These are phyloP conservation scores for Lobosporangium transversale DNA, from an alignment of 192 early-diverging fungal species.

Conservation along the genomic window DNA sequence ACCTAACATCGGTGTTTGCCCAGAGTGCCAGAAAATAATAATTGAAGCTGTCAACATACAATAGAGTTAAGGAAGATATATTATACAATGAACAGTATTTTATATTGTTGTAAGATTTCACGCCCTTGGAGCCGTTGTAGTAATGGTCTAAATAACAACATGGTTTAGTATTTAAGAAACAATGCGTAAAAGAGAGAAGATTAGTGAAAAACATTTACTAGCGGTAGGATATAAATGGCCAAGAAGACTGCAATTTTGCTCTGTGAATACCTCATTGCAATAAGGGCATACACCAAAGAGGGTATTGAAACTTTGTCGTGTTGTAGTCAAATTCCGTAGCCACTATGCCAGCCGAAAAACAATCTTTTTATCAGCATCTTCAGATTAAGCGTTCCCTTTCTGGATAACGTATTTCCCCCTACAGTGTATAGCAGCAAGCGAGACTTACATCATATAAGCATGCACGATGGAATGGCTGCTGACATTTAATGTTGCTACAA, in stretches of 20 bases:
- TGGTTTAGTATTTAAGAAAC: not conserved
- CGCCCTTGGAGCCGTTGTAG: constrained; percentile 32
- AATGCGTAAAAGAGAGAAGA: not conserved
- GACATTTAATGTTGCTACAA: constrained; percentile 38
- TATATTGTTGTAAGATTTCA: not conserved
- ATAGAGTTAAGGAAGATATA: not conserved
- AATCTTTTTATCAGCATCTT: no score
- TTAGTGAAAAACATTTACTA: no score
- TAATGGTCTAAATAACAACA: constrained; percentile 34
- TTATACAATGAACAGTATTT: not conserved
- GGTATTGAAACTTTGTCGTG: constrained; percentile 46
- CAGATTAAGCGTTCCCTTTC: no score
- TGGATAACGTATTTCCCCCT: no score
- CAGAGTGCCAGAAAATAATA: not conserved
- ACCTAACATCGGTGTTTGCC: constrained; percentile 21
- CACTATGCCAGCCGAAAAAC: constrained; percentile 11
- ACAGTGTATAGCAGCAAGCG: no score
- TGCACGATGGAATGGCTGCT: constrained; percentile 30
- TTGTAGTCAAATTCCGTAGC: constrained; percentile 33
- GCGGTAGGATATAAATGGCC: not conserved
- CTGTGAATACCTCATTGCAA: constrained; percentile 41
- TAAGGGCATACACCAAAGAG: constrained; percentile 49
- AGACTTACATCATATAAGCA: constrained; percentile 50
- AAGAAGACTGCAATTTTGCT: no score
- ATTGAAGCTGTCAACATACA: no score